phyloP scores from a whole-genome alignment of 2,329 filamentous ascomycete species.

The Hymenotorrendiella dingleyae region DNA sequence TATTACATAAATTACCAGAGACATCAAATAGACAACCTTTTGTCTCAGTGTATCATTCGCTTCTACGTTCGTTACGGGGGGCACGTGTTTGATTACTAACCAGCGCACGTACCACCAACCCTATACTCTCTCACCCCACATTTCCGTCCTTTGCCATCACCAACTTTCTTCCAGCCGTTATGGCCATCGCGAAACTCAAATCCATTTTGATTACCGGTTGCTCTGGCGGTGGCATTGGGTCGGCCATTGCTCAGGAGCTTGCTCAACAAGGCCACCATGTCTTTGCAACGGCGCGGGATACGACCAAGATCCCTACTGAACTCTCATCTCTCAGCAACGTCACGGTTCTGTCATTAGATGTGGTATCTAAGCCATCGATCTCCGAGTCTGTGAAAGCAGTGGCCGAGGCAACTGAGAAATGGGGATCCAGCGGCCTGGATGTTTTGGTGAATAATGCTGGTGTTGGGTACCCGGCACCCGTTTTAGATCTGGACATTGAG shows the following conservation, averaged over 20 bases:
- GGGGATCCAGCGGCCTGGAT: conserved; percentile 4
- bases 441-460: not conserved
- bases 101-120: too few relatives aligned
- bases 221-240: conserved; percentile 33
- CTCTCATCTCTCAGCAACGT: conserved; percentile 23
- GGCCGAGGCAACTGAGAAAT: not conserved
- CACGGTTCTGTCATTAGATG: conserved; percentile 33
- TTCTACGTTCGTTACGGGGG: too few relatives aligned
- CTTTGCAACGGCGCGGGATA: conserved; percentile 33
- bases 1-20: too few relatives aligned
- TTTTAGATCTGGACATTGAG: conserved; percentile 27
- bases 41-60: too few relatives aligned
- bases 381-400: not conserved
- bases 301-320: conserved; percentile 25
- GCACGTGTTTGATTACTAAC: too few relatives aligned
- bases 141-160: not conserved
- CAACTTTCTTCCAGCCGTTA: not conserved
- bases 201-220: conserved; percentile 33
- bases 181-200: not conserved
- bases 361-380: conserved; percentile 19
- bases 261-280: conserved; percentile 31
- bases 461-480: conserved; percentile 17
- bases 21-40: too few relatives aligned
- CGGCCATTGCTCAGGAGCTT: conserved; percentile 33
- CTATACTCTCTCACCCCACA: too few relatives aligned